phyloP scores from a whole-genome alignment of 257 asterid species.

The Apocynum venetum region DNA sequence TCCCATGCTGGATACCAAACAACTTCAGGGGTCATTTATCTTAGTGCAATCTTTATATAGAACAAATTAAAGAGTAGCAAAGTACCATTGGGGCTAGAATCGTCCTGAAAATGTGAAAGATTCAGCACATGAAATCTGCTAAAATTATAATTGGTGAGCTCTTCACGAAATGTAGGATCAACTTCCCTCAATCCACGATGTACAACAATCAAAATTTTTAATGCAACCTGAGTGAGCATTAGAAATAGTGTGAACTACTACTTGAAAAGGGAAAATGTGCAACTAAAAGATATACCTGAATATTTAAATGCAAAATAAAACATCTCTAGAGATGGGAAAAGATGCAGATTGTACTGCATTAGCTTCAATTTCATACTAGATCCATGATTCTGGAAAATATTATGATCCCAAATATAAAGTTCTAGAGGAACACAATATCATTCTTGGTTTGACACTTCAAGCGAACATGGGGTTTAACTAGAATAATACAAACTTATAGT shows the following conservation, averaged over 20 bases:
- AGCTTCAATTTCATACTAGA: background rate
- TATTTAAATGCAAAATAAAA: background rate
- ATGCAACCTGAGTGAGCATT: constrained; percentile 55
- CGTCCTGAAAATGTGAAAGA: constrained; percentile 71
- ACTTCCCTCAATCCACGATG: constrained; percentile 86
- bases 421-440: background rate
- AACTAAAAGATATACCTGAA: background rate
- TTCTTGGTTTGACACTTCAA: no score
- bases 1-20: constrained; percentile 59
- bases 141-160: constrained; percentile 43
- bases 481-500: no score
- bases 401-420: background rate
- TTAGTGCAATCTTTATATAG: constrained; percentile 2
- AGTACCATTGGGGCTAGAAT: constrained; percentile 59
- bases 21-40: constrained; percentile 24
- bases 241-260: background rate
- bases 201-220: constrained; percentile 67
- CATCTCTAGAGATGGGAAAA: background rate
- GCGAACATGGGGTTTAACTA: no score
- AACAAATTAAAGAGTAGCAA: constrained; percentile 12
- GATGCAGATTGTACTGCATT: background rate
- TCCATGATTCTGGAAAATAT: background rate
- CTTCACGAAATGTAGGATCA: constrained; percentile 63
- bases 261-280: background rate
- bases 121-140: constrained; percentile 55